These are phyloP conservation scores for Phytophthora quininea DNA, from an alignment of 352 stramenopile species.

Conservation along the genomic window DNA sequence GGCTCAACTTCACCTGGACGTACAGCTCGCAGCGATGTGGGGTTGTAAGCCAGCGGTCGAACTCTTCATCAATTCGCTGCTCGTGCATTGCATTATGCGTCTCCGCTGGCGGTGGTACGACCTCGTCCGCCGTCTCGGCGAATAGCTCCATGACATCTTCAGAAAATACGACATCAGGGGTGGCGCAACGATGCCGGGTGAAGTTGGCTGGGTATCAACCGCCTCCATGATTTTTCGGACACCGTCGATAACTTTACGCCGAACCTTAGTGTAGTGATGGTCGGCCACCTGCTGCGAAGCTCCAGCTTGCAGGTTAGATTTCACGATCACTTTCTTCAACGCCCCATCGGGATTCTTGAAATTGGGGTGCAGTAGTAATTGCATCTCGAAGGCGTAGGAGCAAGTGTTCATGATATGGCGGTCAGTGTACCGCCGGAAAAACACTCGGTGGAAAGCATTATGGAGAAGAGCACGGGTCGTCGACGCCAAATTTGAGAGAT, in stretches of 20 bases:
- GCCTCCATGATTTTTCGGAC: neutral
- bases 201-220: neutral
- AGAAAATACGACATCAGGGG: neutral
- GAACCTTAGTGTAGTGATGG: neutral
- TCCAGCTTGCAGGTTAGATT: too few relatives aligned
- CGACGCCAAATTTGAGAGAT: too few relatives aligned
- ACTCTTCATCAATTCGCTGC: neutral
- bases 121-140: neutral
- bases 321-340: too few relatives aligned
- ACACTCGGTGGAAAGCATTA: too few relatives aligned
- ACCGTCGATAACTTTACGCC: neutral
- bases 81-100: neutral
- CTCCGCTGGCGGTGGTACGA: neutral
- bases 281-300: too few relatives aligned
- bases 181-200: neutral
- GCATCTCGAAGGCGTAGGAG: too few relatives aligned
- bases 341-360: too few relatives aligned
- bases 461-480: too few relatives aligned
- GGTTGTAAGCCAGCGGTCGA: neutral
- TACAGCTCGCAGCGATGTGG: neutral
- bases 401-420: too few relatives aligned
- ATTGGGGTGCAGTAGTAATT: too few relatives aligned
- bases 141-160: neutral
- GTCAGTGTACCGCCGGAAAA: too few relatives aligned
- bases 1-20: neutral